Evolutionary conservation across 139 green algal species (phyloP).

Genomic region (Trebouxia sp.): DNA sequence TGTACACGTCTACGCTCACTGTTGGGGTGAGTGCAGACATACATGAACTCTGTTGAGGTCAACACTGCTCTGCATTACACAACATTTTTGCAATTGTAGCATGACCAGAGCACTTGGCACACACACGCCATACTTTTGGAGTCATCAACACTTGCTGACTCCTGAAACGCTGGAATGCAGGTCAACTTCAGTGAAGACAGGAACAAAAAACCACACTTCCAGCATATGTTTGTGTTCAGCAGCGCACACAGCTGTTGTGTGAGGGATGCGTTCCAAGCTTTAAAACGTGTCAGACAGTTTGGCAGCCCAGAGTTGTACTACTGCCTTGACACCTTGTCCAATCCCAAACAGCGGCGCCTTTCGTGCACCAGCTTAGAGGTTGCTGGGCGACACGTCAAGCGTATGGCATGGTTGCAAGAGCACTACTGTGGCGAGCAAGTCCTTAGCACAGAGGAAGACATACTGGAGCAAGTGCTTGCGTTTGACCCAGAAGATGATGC

Average conservation of each 20-base stretch:
- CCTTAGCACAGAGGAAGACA: not conserved
- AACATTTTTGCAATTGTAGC: not conserved
- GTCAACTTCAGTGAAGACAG: not conserved
- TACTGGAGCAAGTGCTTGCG: not conserved
- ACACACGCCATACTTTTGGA: not conserved
- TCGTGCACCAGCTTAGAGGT: not conserved
- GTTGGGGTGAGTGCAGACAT: not conserved
- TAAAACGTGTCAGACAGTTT: not conserved
- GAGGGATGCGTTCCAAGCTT: slow-evolving; percentile 4
- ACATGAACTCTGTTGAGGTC: not conserved
- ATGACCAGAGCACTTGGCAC: not conserved
- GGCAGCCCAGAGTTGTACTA: slow-evolving; percentile 8
- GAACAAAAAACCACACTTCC: not conserved
- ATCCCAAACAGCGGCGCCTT: not conserved
- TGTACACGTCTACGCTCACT: slow-evolving; percentile 3
- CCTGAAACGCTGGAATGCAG: not conserved
- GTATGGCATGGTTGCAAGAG: not conserved
- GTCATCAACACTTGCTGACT: not conserved
- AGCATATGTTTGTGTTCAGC: slow-evolving; percentile 17
- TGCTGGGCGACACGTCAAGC: not conserved
- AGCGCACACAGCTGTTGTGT: not conserved
- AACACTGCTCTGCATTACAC: not conserved
- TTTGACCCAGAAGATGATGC: not conserved
- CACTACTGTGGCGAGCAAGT: slow-evolving; percentile 21
- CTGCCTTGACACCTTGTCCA: not conserved